Percentiles rank a stretch among this genome's conserved stretches.
These are phyloP conservation scores for Paulownia fortunei DNA, from an alignment of 257 asterid genomes.

Conservation along the genomic window DNA sequence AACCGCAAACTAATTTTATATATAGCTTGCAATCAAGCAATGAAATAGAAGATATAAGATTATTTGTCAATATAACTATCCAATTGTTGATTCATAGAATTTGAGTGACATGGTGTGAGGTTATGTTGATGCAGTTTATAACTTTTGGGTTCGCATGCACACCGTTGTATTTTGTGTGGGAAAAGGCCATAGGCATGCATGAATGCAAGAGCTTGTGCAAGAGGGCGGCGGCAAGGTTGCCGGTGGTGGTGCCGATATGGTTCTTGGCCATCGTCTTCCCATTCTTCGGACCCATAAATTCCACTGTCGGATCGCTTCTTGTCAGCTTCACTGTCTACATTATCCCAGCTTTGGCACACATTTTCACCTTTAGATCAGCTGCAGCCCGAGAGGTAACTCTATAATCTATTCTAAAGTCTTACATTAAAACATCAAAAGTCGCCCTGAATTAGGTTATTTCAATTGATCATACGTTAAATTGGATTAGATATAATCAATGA, in stretches of 20 bases:
- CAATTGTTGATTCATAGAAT: too few relatives aligned
- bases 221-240: constrained; percentile 45
- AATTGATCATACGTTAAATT: too few relatives aligned
- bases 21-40: too few relatives aligned
- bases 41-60: too few relatives aligned
- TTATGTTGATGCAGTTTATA: constrained; percentile 36
- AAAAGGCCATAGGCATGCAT: constrained; percentile 48
- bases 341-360: constrained; percentile 40
- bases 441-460: too few relatives aligned
- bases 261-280: constrained; percentile 47
- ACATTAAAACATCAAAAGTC: too few relatives aligned
- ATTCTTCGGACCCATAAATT: constrained; percentile 47
- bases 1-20: too few relatives aligned
- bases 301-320: constrained; percentile 44
- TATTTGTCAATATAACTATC: too few relatives aligned
- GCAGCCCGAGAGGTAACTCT: constrained; percentile 39
- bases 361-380: constrained; percentile 46
- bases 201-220: constrained; percentile 48
- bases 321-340: constrained; percentile 49
- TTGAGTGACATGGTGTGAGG: neutral
- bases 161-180: constrained; percentile 47
- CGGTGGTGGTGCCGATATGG: constrained; percentile 49
- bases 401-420: too few relatives aligned
- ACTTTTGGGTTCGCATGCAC: constrained; percentile 50
- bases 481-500: too few relatives aligned